phyloP scores from a whole-genome alignment of 805 yeast genomes.

The Hanseniaspora pseudoguilliermondii region DNA sequence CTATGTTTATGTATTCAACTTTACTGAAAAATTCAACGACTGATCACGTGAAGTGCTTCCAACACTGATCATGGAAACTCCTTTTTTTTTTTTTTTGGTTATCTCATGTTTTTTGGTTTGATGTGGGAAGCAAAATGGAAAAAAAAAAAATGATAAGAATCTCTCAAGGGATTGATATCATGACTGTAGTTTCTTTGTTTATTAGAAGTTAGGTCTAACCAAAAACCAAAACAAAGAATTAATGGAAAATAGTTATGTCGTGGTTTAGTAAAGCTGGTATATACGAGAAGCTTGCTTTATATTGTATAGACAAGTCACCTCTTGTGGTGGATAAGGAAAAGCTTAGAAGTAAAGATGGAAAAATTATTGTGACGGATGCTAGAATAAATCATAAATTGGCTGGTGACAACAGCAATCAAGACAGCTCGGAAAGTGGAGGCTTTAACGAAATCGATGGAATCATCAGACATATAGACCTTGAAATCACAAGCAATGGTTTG shows the following conservation, averaged over 20 bases:
- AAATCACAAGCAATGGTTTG: slow-evolving; percentile 2
- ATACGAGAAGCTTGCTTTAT: slow-evolving; percentile 9
- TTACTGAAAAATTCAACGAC: no score
- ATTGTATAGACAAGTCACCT: slow-evolving; percentile 8
- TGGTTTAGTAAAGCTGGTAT: slow-evolving; percentile 11
- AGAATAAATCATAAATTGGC: neutral
- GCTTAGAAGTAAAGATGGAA: slow-evolving; percentile 5
- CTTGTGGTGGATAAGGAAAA: slow-evolving; percentile 8
- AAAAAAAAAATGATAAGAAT: no score
- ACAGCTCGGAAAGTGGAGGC: neutral
- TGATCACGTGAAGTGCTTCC: no score
- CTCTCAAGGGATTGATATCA: no score
- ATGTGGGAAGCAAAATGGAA: no score
- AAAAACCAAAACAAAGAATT: neutral
- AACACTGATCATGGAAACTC: no score
- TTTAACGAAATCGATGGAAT: neutral
- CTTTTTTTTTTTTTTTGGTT: neutral
- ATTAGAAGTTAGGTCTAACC: no score
- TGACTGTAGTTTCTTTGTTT: neutral
- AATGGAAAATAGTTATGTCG: neutral
- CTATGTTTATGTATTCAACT: no score
- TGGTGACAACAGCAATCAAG: neutral
- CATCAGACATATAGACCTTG: neutral
- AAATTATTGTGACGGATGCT: neutral
- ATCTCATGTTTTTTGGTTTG: no score